A percentile compares a stretch with the other conserved stretches of the same genome.
These are phyloP conservation scores for Stagonosporopsis cucurbitacearum DNA, from an alignment of 2,329 filamentous ascomycete species.

Conservation along the genomic window DNA sequence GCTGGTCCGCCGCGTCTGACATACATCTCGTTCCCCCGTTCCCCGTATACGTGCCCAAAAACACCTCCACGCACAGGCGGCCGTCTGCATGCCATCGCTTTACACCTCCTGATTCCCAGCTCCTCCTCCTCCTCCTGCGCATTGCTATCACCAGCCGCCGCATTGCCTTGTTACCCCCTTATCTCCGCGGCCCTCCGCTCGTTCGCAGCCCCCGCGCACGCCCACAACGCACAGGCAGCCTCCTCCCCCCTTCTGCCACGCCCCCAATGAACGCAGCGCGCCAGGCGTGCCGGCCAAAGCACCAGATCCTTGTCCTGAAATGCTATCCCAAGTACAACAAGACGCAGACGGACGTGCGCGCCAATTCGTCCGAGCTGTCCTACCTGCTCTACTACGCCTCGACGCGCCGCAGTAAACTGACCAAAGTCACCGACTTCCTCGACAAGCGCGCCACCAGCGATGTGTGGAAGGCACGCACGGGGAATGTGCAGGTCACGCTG, in stretches of 20 bases:
- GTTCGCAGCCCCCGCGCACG: background rate
- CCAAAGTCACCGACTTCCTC: slow-evolving; percentile 93
- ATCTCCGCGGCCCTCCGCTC: slow-evolving; percentile 8
- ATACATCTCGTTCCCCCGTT: slow-evolving; percentile 3
- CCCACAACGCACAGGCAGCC: background rate
- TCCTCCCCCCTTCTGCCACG: background rate
- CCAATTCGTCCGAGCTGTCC: slow-evolving; percentile 94
- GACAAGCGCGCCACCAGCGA: slow-evolving; percentile 93
- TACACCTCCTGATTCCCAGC: background rate
- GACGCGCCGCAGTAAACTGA: slow-evolving; percentile 91
- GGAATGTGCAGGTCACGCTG: slow-evolving; percentile 93
- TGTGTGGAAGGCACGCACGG: slow-evolving; percentile 86
- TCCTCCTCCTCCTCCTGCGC: background rate
- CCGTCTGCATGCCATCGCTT: slow-evolving; percentile 4
- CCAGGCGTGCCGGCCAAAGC: slow-evolving; percentile 80
- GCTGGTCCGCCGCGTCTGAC: slow-evolving; percentile 15
- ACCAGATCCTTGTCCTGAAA: slow-evolving; percentile 94
- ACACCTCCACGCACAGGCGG: background rate
- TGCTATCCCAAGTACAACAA: slow-evolving; percentile 95
- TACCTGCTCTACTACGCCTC: slow-evolving; percentile 97
- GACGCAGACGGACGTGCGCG: slow-evolving; percentile 84
- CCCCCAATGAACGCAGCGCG: slow-evolving; percentile 62
- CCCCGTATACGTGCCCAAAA: background rate
- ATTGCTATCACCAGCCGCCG: background rate
- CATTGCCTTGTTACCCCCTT: background rate